Percentiles rank a stretch among this genome's conserved stretches.
Conservation (phyloP, 2,329 filamentous ascomycete genomes). For the Lizonia empirigonia region DNA sequence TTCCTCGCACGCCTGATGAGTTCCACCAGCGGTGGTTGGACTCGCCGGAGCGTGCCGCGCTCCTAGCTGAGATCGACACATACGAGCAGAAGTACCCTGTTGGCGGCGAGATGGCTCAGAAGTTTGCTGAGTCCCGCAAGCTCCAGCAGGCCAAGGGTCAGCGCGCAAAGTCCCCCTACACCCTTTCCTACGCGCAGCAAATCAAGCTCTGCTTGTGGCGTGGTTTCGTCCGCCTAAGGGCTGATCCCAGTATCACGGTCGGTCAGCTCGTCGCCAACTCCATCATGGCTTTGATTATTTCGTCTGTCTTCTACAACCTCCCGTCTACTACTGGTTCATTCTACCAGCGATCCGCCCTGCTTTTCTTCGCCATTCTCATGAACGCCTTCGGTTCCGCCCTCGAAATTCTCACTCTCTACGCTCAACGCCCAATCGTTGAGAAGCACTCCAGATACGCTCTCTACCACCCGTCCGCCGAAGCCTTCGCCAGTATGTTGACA, state of each 20-base stretch:
- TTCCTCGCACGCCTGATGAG: slow-evolving; percentile 57
- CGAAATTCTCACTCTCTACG: slow-evolving; percentile 84
- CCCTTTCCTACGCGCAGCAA: slow-evolving; percentile 77
- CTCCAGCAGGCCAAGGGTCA: slow-evolving; percentile 54
- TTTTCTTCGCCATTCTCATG: slow-evolving; percentile 88
- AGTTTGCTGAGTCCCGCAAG: slow-evolving; percentile 54
- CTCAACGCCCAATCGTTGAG: slow-evolving; percentile 89
- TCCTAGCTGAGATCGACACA: slow-evolving; percentile 53
- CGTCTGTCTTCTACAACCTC: slow-evolving; percentile 82
- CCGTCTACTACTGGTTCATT: slow-evolving; percentile 70
- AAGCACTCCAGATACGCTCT: slow-evolving; percentile 86
- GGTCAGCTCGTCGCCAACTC: slow-evolving; percentile 73
- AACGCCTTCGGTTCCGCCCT: slow-evolving; percentile 83
- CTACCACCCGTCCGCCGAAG: slow-evolving; percentile 88
- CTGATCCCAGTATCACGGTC: slow-evolving; percentile 76
- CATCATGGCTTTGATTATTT: slow-evolving; percentile 76
- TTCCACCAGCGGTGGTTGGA: slow-evolving; percentile 61
- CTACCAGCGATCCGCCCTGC: slow-evolving; percentile 75
- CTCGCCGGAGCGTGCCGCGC: slow-evolving; percentile 55
- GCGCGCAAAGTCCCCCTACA: slow-evolving; percentile 78
- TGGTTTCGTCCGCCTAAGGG: slow-evolving; percentile 75
- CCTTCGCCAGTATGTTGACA: slow-evolving; percentile 82
- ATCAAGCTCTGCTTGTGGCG: slow-evolving; percentile 79
- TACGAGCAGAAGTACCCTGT: slow-evolving; percentile 55
- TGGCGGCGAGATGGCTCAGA: slow-evolving; percentile 52